phyloP scores from a whole-genome alignment of 257 asterid species.

The Capsicum baccatum region DNA sequence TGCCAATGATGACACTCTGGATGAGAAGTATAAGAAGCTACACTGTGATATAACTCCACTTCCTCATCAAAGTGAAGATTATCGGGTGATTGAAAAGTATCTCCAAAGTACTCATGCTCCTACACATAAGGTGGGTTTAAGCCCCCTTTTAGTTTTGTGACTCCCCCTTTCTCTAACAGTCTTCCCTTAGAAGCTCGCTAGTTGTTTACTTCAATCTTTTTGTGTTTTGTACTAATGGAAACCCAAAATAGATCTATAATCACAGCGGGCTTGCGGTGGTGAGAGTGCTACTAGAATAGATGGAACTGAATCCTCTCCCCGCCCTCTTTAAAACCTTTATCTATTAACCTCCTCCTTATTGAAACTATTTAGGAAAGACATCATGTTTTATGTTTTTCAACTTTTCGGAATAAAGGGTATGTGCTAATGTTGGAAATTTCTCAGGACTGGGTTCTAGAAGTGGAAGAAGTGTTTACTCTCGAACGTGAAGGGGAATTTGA shows the following conservation, averaged over 20 bases:
- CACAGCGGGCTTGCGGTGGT: not conserved
- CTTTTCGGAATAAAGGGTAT: not conserved
- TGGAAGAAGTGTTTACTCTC: conserved; percentile 91
- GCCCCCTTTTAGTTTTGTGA: conserved; percentile 20
- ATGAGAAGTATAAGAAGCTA: conserved; percentile 81
- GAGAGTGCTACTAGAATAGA: not conserved
- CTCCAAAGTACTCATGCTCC: conserved; percentile 92
- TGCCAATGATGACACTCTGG: conserved; percentile 70
- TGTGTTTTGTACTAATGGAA: not conserved
- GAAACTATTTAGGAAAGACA: not conserved
- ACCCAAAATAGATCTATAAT: conserved; percentile 8
- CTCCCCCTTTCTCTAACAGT: not conserved
- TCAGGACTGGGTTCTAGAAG: conserved; percentile 93
- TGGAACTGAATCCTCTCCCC: not conserved
- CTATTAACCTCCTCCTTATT: not conserved
- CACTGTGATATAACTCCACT: conserved; percentile 77
- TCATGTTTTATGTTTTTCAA: not conserved
- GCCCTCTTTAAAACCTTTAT: not conserved
- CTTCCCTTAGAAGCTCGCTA: not conserved
- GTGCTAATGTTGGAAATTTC: conserved; percentile 14
- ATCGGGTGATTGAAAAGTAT: conserved; percentile 76
- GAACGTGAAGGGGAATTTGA: conserved; percentile 87
- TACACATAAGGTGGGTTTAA: conserved; percentile 76
- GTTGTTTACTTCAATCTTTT: not conserved
- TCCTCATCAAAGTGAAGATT: conserved; percentile 82